Conservation (phyloP, 371 early-diverging fungal species). For the Cladochytrium tenue region DNA sequence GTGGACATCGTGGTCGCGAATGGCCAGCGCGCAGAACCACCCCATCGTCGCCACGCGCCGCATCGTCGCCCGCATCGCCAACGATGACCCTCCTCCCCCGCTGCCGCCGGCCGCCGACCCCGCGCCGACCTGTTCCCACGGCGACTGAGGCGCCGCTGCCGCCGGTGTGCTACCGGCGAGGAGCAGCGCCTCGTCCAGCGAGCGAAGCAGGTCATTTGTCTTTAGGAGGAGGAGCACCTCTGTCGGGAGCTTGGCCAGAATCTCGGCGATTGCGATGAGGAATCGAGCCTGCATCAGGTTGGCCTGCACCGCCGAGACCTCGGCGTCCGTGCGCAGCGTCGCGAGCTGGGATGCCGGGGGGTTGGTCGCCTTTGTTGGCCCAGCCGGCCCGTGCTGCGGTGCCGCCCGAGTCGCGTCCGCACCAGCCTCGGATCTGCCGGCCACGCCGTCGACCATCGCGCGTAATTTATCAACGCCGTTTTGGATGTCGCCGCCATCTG, state of each 20-base stretch:
- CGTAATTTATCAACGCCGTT: too few species aligned
- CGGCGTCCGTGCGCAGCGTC: slow-evolving; percentile 48
- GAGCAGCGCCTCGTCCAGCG: slow-evolving; percentile 42
- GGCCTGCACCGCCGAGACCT: slow-evolving; percentile 22
- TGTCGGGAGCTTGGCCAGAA: slow-evolving; percentile 76
- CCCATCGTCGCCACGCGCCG: neutral
- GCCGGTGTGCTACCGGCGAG: slow-evolving; percentile 30
- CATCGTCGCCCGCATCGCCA: neutral
- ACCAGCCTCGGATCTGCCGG: too few species aligned
- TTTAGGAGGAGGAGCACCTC: slow-evolving; percentile 82
- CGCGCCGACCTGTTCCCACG: too few species aligned
- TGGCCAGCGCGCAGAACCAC: neutral
- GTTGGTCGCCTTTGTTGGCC: too few species aligned
- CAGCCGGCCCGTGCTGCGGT: too few species aligned
- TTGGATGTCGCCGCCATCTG: neutral
- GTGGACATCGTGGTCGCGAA: too few species aligned
- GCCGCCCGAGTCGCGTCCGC: too few species aligned
- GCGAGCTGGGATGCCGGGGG: neutral
- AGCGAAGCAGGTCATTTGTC: slow-evolving; percentile 83
- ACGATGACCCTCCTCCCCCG: too few species aligned
- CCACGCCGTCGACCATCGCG: too few species aligned
- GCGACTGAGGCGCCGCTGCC: too few species aligned
- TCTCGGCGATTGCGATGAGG: slow-evolving; percentile 70
- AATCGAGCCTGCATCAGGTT: slow-evolving; percentile 30
- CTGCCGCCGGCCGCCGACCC: neutral